These are phyloP conservation scores for Articulospora tetracladia DNA, from an alignment of 495 filamentous ascomycete genomes.

Conservation along the genomic window DNA sequence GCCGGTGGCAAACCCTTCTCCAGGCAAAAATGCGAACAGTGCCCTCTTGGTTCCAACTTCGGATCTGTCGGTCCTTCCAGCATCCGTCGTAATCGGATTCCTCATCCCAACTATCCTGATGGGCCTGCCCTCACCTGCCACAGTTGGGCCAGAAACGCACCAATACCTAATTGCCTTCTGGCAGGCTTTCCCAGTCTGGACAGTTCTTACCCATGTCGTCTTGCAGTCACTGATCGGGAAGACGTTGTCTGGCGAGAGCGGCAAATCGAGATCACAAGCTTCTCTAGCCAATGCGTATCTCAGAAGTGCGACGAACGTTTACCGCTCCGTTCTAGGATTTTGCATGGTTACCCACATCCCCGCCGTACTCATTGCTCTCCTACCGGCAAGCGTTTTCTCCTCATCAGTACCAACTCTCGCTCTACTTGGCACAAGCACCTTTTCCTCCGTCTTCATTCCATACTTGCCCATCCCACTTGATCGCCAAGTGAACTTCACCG, in stretches of 20 bases:
- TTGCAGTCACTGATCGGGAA: neutral
- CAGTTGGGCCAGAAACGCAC: constrained; percentile 44
- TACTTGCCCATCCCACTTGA: constrained; percentile 23
- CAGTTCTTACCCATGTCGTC: constrained; percentile 26
- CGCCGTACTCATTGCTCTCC: constrained; percentile 36
- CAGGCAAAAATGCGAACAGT: constrained; percentile 36
- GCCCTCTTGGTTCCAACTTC: constrained; percentile 41
- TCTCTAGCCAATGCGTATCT: constrained; percentile 28
- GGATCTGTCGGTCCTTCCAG: constrained; percentile 43
- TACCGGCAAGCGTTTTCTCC: constrained; percentile 35
- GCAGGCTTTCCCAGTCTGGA: constrained; percentile 56
- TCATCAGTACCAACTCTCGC: constrained; percentile 28
- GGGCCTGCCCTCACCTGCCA: constrained; percentile 44
- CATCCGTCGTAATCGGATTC: constrained; percentile 44
- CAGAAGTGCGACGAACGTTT: constrained; percentile 43
- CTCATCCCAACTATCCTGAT: constrained; percentile 48
- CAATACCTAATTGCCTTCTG: constrained; percentile 55
- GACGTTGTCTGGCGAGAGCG: constrained; percentile 11
- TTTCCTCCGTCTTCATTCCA: constrained; percentile 30
- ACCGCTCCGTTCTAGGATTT: constrained; percentile 47
- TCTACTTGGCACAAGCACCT: constrained; percentile 34
- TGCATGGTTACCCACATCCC: constrained; percentile 42
- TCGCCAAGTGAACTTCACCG: constrained; percentile 37
- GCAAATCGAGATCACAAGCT: constrained; percentile 22
- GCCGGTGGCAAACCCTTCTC: constrained; percentile 37